Base-by-base conservation (phyloP, 2,329 filamentous ascomycete genomes). In the Alternaria infectoria region DNA sequence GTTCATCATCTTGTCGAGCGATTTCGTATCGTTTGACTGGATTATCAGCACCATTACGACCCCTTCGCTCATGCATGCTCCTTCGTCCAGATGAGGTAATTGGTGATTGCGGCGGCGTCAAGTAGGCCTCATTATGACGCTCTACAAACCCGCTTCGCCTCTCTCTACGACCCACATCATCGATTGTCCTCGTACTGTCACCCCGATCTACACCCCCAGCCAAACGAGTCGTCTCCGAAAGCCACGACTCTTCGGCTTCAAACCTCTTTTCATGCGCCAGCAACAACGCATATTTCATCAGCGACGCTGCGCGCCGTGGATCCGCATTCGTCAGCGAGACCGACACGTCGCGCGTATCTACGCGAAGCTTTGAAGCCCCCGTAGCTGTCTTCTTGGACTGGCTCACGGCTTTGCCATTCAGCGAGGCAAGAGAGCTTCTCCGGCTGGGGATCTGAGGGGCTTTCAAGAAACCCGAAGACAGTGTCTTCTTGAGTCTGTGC, bases 391-490 rank as follows among this genome's bases (percentile, higher is more conserved):
- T 44, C 23, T 26, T 60, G n/a, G 28, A 15, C 15, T 26, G 21
- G 12, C n/a, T 28, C 12, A 28, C 21, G 25, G 23, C n/a, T 19
- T 60, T 49, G 4, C 17, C 11, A 10, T 12, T 10, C 43, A 60
- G 23, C n/a, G 50, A 55, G 4, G 3, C 11, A 19, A 60, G n/a
- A 21, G 57, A 60, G 50, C 50, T 55, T 25, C 36, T 55, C 15
- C 88, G 0, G 12, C 28, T 77, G 17, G 61, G 57, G n/a, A 64
- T 60, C 10, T 21, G 12, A 23, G 25, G 57, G 8, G 26, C n/a
- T 12, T 25, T 46, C 11, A 50, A 2, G 15, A 21, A 23, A 2
- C 36, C n/a, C 6, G 40, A 59, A 12, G 40, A 47, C 25, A 10
- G 46, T 8, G 21, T 13, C 32, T 49, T 8, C 30, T 52, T 36